Percentiles rank a stretch among this genome's conserved stretches.
Conservation (phyloP, 1,284 basidiomycete genomes). For the Trametes pubescens region DNA sequence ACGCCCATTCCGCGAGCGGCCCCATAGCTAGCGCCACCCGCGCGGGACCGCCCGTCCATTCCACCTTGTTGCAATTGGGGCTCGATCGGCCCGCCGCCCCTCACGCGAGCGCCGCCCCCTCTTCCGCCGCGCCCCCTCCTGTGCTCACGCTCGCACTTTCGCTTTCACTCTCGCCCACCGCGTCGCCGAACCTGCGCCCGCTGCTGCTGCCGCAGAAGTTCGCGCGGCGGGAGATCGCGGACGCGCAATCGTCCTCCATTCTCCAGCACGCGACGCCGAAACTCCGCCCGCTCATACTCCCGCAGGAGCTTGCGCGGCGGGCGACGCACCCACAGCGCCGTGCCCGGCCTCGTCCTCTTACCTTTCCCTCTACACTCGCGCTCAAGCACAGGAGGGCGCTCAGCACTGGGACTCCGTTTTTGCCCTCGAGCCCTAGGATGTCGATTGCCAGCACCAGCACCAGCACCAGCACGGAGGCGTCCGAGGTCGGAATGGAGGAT, state of each 20-base stretch:
- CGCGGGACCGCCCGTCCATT: neutral
- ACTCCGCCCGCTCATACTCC: constrained; percentile 33
- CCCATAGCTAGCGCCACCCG: neutral
- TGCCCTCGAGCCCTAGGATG: neutral
- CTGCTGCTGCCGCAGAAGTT: constrained; percentile 35
- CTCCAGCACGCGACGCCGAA: constrained; percentile 10
- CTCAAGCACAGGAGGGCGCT: neutral
- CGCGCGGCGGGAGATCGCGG: constrained; percentile 27
- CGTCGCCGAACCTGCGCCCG: constrained; percentile 24
- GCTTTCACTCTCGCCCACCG: neutral
- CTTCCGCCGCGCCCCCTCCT: neutral
- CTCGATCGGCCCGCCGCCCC: constrained; percentile 1
- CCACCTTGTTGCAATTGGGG: neutral
- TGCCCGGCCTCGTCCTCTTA: neutral
- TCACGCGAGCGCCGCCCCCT: neutral
- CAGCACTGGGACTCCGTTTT: neutral
- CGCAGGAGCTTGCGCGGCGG: constrained; percentile 27
- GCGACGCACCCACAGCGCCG: constrained; percentile 14
- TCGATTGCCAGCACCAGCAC: neutral
- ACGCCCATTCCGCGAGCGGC: neutral
- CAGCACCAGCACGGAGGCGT: neutral
- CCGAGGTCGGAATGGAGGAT: neutral
- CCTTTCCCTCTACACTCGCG: neutral
- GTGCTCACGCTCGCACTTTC: neutral
- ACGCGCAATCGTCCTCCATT: constrained; percentile 22